Conservation (phyloP, 2,329 filamentous ascomycete genomes). For the Ceratocystis papillata region DNA sequence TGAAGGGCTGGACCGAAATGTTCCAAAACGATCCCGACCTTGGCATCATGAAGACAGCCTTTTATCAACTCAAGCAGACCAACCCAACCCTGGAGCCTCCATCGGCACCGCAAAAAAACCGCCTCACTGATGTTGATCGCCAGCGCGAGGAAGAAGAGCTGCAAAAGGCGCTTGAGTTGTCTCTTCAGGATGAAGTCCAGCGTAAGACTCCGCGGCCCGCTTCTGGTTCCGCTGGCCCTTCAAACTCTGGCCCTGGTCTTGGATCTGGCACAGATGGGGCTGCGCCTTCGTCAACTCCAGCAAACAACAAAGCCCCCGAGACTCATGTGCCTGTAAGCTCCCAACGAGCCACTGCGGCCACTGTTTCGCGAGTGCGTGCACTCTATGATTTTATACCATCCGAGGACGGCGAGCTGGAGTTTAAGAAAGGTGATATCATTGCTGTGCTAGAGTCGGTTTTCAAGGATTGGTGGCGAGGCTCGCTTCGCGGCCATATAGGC, state of each 20-base stretch:
- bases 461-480: conserved; percentile 99
- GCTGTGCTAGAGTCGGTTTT: conserved; percentile 95
- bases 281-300: background rate
- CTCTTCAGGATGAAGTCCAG: conserved; percentile 72
- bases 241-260: conserved; percentile 29
- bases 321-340: conserved; percentile 49
- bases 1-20: conserved; percentile 95
- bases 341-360: conserved; percentile 79
- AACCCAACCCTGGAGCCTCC: conserved; percentile 86
- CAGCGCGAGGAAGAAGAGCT: conserved; percentile 95
- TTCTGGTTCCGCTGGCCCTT: conserved; percentile 27
- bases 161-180: conserved; percentile 88
- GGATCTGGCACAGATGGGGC: background rate
- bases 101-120: conserved; percentile 84
- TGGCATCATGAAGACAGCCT: conserved; percentile 95
- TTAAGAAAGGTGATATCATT: conserved; percentile 93
- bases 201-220: conserved; percentile 40
- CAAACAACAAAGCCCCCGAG: conserved; percentile 4
- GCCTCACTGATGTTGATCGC: conserved; percentile 79
- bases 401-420: conserved; percentile 87
- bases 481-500: conserved; percentile 83
- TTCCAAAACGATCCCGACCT: conserved; percentile 81
- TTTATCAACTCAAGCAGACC: conserved; percentile 67
- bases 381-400: conserved; percentile 92
- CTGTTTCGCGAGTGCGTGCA: conserved; percentile 85